These are phyloP conservation scores for Dentipellis sp. DNA, from an alignment of 768 basidiomycete genomes.

Conservation along the genomic window DNA sequence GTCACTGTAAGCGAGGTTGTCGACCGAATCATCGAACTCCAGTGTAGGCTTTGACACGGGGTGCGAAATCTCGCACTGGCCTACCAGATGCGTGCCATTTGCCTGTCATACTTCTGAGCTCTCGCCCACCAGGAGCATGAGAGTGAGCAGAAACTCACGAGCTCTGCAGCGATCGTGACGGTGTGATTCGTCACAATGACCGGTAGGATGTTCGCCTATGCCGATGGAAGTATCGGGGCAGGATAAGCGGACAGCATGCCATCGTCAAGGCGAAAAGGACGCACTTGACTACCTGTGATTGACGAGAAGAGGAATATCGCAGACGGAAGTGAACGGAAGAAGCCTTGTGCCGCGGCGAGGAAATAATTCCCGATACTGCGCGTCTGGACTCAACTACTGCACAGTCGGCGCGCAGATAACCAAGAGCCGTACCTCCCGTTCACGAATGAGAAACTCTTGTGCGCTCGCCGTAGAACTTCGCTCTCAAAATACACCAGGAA, in stretches of 20 bases:
- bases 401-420: conserved; percentile 17
- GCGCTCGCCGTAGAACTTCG: conserved; percentile 78
- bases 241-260: conserved; percentile 4
- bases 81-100: conserved; percentile 70
- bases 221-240: conserved; percentile 6
- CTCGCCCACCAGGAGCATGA: background rate
- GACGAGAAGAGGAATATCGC: conserved; percentile 92
- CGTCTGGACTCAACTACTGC: background rate
- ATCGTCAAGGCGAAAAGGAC: background rate
- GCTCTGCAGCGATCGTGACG: conserved; percentile 89
- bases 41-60: conserved; percentile 35
- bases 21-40: background rate
- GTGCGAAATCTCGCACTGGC: conserved; percentile 92
- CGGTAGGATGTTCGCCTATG: conserved; percentile 72
- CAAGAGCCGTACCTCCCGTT: conserved; percentile 64
- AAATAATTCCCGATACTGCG: conserved; percentile 84
- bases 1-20: conserved; percentile 24
- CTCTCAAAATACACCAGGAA: conserved; percentile 91
- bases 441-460: conserved; percentile 90
- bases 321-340: conserved; percentile 88
- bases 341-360: conserved; percentile 78
- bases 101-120: conserved; percentile 33
- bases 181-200: conserved; percentile 91
- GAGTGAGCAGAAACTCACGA: conserved; percentile 34
- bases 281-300: conserved; percentile 69